Evolutionary conservation across 495 filamentous ascomycete genomes (phyloP), one percentile per base, ranked within the genome.

Genomic region (Viridothelium virens): DNA sequence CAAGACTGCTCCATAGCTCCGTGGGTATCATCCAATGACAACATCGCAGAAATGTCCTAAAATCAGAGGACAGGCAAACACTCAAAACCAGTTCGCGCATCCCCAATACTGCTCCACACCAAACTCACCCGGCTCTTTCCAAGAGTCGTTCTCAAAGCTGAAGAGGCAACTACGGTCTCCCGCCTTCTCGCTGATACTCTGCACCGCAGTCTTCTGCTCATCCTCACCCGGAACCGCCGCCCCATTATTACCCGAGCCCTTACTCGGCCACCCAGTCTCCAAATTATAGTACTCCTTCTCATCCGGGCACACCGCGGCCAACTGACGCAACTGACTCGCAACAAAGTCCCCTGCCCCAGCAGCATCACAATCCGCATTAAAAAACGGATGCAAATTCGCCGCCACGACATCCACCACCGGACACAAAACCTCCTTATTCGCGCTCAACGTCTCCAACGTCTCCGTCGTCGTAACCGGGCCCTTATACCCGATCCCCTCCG

Each of bases 361-460:
- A 61, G 92, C 82, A 64, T 73, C 69, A 53, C 86, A 83, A 53
- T 79, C 74, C 61, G 85, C 68, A 84, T 95, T 92, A 88, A 96
- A 97, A 87, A 89, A 97, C 75, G 92, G 86, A 77, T 97, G 93
- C 74, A 93, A 85, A 83, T 96, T 96, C 76, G 82, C 82, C 76
- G 89, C 89, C 41, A 89, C 79, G 65, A 92, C 78, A 76, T 97
- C 93, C 64, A 96, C 81, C 68, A 77, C 83, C 50, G 68, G 67
- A 83, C 93, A 96, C 63, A 97, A 82, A 50, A 74, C 75, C 64
- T 72, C 69, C 62, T 80, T 77, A 71, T 87, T 76, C 64, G 80
- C 74, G 73, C 86, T 74, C 77, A 87, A 84, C 74, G 88, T 81
- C 75, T 88, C 81, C 72, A 96, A 80, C 61, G 92, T 84, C 80